A percentile compares a stretch with the other conserved stretches of the same genome.
phyloP scores from a whole-genome alignment of 2,329 filamentous ascomycete genomes.

The Dactylellina cionopaga region DNA sequence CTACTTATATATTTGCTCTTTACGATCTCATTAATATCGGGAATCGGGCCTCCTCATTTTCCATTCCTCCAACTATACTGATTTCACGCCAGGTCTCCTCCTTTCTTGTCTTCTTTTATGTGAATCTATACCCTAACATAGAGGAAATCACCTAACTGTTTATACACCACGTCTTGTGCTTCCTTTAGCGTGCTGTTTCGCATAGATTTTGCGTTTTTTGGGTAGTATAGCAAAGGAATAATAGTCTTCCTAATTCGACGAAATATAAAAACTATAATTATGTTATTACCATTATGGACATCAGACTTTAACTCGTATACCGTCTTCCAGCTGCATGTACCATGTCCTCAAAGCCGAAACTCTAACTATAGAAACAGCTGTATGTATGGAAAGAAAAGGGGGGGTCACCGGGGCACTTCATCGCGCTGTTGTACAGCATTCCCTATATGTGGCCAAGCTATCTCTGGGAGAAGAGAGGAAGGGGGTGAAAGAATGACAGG shows the following conservation, averaged over 20 bases:
- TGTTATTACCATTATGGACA: no score
- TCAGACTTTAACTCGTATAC: not conserved
- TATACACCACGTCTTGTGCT: constrained; percentile 37
- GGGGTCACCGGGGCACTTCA: not conserved
- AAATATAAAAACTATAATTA: no score
- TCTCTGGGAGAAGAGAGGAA: no score
- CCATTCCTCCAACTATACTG: no score
- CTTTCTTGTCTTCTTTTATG: not conserved
- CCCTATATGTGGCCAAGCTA: no score
- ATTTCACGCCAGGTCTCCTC: not conserved
- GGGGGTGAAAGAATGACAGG: no score
- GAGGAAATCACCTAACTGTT: constrained; percentile 16
- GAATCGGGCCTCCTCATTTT: no score
- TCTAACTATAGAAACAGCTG: not conserved
- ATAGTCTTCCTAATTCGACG: not conserved
- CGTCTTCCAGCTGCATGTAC: not conserved
- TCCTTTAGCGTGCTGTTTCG: constrained; percentile 43
- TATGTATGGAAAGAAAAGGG: not conserved
- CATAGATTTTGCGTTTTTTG: constrained; percentile 14
- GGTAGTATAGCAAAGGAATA: not conserved
- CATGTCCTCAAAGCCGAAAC: not conserved
- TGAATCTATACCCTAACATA: constrained; percentile 6
- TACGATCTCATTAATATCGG: no score
- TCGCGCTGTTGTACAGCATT: no score
- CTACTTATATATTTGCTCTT: constrained; percentile 1